Base-by-base conservation (phyloP, 2,329 filamentous ascomycete genomes). In the Cladosporium sp. region DNA sequence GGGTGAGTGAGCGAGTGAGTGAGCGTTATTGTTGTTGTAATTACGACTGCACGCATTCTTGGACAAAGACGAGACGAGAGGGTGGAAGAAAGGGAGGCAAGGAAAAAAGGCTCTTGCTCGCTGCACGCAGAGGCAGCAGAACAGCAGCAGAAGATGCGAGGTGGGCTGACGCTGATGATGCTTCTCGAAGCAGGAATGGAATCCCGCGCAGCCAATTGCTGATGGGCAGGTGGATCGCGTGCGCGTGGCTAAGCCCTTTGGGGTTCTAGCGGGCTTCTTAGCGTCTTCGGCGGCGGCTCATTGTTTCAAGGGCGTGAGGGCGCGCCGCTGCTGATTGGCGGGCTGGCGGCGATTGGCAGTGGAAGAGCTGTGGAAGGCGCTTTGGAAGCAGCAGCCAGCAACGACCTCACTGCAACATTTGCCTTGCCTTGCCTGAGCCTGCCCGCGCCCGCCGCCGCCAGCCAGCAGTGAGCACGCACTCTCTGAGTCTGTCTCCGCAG, bases 161-260 rank as follows among this genome's bases (percentile, higher is more conserved):
- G 49, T 41, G 57, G 57, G 34, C 57, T 59, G 57, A 59, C n/a
- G 57, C 30, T 7, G 28, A n/a, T 52, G 21, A 26, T 28, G 52
- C 55, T 59, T 59, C 57, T 59, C 32, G 57, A 59, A 59, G 38
- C 57, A 59, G 57, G 41, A 28, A 58, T 58, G 55, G 57, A 59
- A 47, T 55, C 15, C 21, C 36, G 57, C 18, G 30, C 30, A 24
- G 57, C 57, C 36, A 59, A 59, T 47, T 4, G 38, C 8, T 7
- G 30, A 10, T 4, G 21, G 2, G 21, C 21, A 14, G 55, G 55
- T 58, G 55, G 55, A 34, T 24, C 30, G 55, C 52, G 34, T 24
- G 55, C 14, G 32, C 34, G 34, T 15, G 55, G 21, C 32, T 58
- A 58, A 14, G 24, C 24, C 55, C 55, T 24, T 36, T 24, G 21